phyloP scores from a whole-genome alignment of 805 yeast species.

The Metschnikowia noctiluminum region DNA sequence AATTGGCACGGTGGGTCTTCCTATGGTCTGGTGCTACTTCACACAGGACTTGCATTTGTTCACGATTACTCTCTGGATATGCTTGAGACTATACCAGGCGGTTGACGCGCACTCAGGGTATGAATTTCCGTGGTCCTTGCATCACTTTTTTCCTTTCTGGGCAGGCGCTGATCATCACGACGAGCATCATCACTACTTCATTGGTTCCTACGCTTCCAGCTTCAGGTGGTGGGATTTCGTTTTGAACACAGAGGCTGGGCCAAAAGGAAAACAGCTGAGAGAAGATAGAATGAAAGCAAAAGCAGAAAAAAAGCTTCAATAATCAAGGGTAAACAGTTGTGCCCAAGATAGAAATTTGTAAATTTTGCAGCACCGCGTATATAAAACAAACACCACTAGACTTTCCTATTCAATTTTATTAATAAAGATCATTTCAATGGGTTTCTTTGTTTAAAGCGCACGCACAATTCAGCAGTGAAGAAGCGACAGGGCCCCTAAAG shows the following conservation, averaged over 20 bases:
- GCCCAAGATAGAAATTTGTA: too few relatives aligned
- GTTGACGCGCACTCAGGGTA: conserved; percentile 97
- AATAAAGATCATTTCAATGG: too few relatives aligned
- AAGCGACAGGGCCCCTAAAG: not conserved
- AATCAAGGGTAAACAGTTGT: not conserved
- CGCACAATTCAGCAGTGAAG: too few relatives aligned
- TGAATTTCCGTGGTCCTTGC: conserved; percentile 95
- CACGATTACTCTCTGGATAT: conserved; percentile 88
- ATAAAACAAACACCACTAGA: too few relatives aligned
- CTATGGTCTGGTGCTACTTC: conserved; percentile 68
- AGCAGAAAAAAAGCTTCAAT: conserved; percentile 42
- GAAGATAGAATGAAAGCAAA: conserved; percentile 58
- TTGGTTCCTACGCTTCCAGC: conserved; percentile 91
- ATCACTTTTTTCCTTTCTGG: conserved; percentile 92
- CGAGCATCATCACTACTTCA: conserved; percentile 93
- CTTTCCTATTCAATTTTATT: too few relatives aligned
- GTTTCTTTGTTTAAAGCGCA: too few relatives aligned
- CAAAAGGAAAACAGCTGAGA: conserved; percentile 70
- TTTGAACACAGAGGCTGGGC: conserved; percentile 88
- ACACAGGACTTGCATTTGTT: conserved; percentile 74
- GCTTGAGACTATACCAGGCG: conserved; percentile 88
- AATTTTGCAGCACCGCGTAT: too few relatives aligned
- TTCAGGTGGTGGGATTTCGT: conserved; percentile 95
- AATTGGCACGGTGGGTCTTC: conserved; percentile 94
- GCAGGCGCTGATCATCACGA: conserved; percentile 99